Evolutionary conservation across 352 stramenopile genomes (phyloP), one percentile per base, ranked within the genome.

Genomic region (Globisporangium solare): DNA sequence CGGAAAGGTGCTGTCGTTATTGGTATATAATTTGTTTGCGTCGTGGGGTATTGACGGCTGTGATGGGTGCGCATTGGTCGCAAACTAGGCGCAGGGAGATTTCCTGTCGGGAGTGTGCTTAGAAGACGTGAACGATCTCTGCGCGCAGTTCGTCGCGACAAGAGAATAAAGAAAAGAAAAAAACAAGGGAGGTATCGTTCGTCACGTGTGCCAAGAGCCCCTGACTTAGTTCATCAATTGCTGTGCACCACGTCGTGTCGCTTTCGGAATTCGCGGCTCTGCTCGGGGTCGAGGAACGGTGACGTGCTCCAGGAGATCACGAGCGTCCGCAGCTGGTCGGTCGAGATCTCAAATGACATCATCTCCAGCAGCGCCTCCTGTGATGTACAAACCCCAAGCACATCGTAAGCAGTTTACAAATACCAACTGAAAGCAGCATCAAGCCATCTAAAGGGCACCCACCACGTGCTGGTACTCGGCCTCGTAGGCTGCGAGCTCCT

Each of bases 381-480:
- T 45, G 55, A 31, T 43, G n/a, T n/a, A 47, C 17, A 47, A 35
- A 10, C 5, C 5, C 5, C 27, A 35, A 35, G 4, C 4, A 11
- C 0, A 35, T 11, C 7, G 27, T 35, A 35, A 35, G 27, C 39
- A 43, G 3, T 43, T 18, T 10, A 43, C 3, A 2, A 43, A 47
- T 22, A 32, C 13, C 15, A 37, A 20, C 20, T n/a, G 35, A 6
- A 45, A 27, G 8, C 12, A 51, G 13, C 39, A 61, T 22, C 20
- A 56, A 45, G 2, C 22, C 6, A 53, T 14, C 5, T 27, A 5
- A 21, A 11, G 14, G 2, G 3, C 18, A 70, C 82, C 62, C 70
- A 93, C 83, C 22, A 91, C 73, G 47, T 93, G 81, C 53, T 93
- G 83, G 59, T 73, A 91, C 64, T 91, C 80, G n/a, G 80, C 73